Evolutionary conservation across 805 yeast species (phyloP).

Genomic region (Ogataea methylovora): DNA sequence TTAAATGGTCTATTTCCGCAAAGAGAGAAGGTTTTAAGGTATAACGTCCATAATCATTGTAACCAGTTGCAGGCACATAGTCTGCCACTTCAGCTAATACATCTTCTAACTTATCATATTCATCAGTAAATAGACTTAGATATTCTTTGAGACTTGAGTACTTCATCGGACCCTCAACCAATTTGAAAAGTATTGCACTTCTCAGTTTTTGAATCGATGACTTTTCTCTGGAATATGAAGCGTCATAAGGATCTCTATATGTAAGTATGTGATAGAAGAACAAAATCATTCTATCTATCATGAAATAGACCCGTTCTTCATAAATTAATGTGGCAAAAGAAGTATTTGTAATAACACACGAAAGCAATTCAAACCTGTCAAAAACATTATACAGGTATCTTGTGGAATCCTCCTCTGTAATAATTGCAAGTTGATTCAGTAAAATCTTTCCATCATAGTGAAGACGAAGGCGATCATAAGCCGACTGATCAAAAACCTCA

Average conservation of each 20-base stretch:
- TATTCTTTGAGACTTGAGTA: conserved; percentile 38
- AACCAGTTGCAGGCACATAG: conserved; percentile 58
- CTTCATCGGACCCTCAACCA: conserved; percentile 45
- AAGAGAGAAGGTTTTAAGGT: conserved; percentile 41
- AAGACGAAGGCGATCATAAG: conserved; percentile 11
- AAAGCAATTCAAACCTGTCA: too few species aligned
- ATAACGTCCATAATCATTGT: conserved; percentile 62
- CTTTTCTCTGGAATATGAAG: conserved; percentile 2
- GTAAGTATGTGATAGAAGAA: conserved; percentile 39
- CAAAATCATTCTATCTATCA: conserved; percentile 34
- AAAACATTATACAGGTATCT: too few species aligned
- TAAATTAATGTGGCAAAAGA: conserved; percentile 30
- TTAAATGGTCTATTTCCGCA: conserved; percentile 51
- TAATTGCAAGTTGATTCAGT: conserved; percentile 36
- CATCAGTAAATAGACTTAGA: conserved; percentile 14
- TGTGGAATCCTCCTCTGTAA: too few species aligned
- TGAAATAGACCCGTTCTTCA: conserved; percentile 39
- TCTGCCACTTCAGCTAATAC: conserved; percentile 50
- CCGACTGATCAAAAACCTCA: conserved; percentile 18
- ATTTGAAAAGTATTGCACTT: conserved; percentile 38
- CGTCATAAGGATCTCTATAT: conserved; percentile 19
- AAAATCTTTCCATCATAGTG: conserved; percentile 34
- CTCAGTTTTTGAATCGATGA: conserved; percentile 19
- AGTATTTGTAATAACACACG: too few species aligned
- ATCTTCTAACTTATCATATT: conserved; percentile 35